These are phyloP conservation scores for Erythrophleum ivorense DNA, from an alignment of 331 rosid species.

Conservation along the genomic window DNA sequence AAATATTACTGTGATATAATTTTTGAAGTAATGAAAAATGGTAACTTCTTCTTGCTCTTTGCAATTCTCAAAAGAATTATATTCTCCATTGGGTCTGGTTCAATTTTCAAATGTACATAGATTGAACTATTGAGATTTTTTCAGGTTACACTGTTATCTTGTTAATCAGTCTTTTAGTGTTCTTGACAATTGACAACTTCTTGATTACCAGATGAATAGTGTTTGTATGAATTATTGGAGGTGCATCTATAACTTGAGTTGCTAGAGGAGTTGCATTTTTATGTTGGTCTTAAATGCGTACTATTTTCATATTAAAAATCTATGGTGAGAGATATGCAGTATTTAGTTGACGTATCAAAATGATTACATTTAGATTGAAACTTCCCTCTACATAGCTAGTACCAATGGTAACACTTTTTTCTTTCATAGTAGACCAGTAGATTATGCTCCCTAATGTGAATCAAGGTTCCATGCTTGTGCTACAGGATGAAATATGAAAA, in stretches of 20 bases:
- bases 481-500: not conserved
- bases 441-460: slow-evolving; percentile 7
- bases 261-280: not conserved
- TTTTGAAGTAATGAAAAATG: slow-evolving; percentile 96
- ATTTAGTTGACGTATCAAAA: not conserved
- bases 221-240: not conserved
- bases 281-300: not conserved
- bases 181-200: not conserved
- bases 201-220: too few species aligned
- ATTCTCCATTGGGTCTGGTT: slow-evolving; percentile 11
- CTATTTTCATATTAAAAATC: not conserved
- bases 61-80: slow-evolving; percentile 38
- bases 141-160: not conserved
- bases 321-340: not conserved
- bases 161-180: not conserved
- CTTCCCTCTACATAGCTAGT: not conserved
- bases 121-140: slow-evolving; percentile 14
- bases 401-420: not conserved
- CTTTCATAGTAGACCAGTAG: not conserved
- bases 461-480: slow-evolving; percentile 17
- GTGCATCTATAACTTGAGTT: not conserved
- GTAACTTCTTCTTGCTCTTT: slow-evolving; percentile 55
- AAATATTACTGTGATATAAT: slow-evolving; percentile 97
- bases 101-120: slow-evolving; percentile 16
- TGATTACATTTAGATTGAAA: not conserved